phyloP scores from a whole-genome alignment of 108 stramenopile species.

The Skeletonema grethae region DNA sequence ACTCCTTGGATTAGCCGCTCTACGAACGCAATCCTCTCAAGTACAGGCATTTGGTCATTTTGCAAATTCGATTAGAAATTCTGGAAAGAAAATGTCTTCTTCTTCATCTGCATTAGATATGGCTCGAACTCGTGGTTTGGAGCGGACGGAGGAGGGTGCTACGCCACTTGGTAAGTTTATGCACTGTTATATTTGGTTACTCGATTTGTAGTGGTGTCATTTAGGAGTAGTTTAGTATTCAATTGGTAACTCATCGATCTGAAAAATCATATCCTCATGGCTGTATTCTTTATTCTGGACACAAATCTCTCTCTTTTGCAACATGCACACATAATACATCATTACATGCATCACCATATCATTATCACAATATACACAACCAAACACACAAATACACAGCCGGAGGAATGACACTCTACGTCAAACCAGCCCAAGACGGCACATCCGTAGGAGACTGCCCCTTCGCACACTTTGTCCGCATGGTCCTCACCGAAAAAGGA shows the following conservation, averaged over 20 bases:
- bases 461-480: constrained; percentile 80
- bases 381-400: constrained; percentile 29
- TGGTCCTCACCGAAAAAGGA: constrained; percentile 79
- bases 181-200: too few relatives aligned
- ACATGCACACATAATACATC: not conserved
- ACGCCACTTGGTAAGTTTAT: constrained; percentile 64
- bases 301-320: constrained; percentile 15
- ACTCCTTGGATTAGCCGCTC: constrained; percentile 1
- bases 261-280: not conserved
- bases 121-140: constrained; percentile 66
- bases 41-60: not conserved
- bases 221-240: too few relatives aligned
- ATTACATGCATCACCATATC: constrained; percentile 11
- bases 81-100: constrained; percentile 14
- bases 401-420: constrained; percentile 81
- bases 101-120: constrained; percentile 31
- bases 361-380: not conserved
- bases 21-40: constrained; percentile 2
- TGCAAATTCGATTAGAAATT: not conserved
- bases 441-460: constrained; percentile 82
- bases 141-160: constrained; percentile 60
- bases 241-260: not conserved
- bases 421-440: constrained; percentile 79
- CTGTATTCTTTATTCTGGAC: not conserved
- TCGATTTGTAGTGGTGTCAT: not conserved